A percentile compares a stretch with the other conserved stretches of the same genome.
These are phyloP conservation scores for Wickerhamiella qilinensis DNA, from an alignment of 805 yeast species.

Conservation along the genomic window DNA sequence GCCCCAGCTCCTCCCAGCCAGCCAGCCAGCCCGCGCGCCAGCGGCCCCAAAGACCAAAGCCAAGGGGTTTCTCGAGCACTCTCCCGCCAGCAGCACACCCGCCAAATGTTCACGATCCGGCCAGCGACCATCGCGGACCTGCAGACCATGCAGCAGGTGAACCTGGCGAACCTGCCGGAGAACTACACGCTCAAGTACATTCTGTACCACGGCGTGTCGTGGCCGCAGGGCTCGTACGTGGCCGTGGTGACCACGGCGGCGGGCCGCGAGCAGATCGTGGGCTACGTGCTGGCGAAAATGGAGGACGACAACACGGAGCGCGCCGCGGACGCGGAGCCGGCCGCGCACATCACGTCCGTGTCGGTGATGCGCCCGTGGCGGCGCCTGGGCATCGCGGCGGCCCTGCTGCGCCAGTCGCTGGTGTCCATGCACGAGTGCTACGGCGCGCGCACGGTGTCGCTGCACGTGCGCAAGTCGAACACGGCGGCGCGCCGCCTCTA, in stretches of 20 bases:
- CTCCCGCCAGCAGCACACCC: too few species aligned
- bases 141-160: slow-evolving; percentile 93
- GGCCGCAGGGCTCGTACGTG: slow-evolving; percentile 97
- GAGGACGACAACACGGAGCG: slow-evolving; percentile 50
- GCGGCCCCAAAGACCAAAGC: too few species aligned
- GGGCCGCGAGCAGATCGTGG: slow-evolving; percentile 73
- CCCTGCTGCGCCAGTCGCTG: slow-evolving; percentile 61
- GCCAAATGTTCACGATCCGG: slow-evolving; percentile 65
- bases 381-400: slow-evolving; percentile 88
- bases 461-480: slow-evolving; percentile 88
- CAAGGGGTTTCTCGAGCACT: too few species aligned
- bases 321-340: slow-evolving; percentile 23
- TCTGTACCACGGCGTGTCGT: slow-evolving; percentile 80
- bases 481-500: slow-evolving; percentile 88
- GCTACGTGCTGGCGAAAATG: slow-evolving; percentile 91
- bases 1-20: too few species aligned
- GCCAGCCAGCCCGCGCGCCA: too few species aligned
- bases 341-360: slow-evolving; percentile 87
- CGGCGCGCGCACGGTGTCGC: slow-evolving; percentile 65
- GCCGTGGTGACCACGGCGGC: slow-evolving; percentile 57
- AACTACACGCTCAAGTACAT: slow-evolving; percentile 86
- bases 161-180: slow-evolving; percentile 82
- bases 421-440: slow-evolving; percentile 69
- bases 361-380: slow-evolving; percentile 93
- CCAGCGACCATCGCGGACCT: slow-evolving; percentile 74